Percentiles rank a stretch among this genome's conserved stretches.
Conservation (phyloP, 306 rosid species). For the Begonia fuchsioides region DNA sequence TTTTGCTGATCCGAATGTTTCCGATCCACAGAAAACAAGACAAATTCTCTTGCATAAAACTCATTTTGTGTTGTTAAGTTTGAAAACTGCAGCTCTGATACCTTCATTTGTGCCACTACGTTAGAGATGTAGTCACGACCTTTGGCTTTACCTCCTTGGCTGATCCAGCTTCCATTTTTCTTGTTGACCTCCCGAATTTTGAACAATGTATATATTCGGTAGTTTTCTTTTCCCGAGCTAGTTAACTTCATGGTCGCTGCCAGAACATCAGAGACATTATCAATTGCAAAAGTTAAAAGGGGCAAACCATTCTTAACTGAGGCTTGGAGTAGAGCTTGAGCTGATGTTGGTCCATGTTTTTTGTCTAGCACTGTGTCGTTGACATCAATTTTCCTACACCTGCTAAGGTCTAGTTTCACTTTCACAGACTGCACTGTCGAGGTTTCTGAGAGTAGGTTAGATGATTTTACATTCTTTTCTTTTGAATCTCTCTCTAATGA, state of each 20-base stretch:
- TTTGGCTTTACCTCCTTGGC: slow-evolving; percentile 54
- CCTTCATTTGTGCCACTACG: slow-evolving; percentile 79
- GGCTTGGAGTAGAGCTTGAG: slow-evolving; percentile 69
- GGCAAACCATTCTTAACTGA: slow-evolving; percentile 74
- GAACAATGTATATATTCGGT: slow-evolving; percentile 53
- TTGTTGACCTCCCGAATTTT: slow-evolving; percentile 59
- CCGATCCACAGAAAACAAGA: slow-evolving; percentile 53
- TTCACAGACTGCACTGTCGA: slow-evolving; percentile 27
- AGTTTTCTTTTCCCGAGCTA: slow-evolving; percentile 29
- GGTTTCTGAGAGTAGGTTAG: slow-evolving; percentile 14
- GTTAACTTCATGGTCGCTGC: slow-evolving; percentile 68
- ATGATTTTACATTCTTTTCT: slow-evolving; percentile 28
- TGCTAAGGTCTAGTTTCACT: slow-evolving; percentile 32
- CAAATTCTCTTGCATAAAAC: slow-evolving; percentile 46
- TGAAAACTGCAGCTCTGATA: slow-evolving; percentile 37
- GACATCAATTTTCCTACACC: slow-evolving; percentile 32
- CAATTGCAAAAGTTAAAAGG: slow-evolving; percentile 73
- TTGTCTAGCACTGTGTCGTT: slow-evolving; percentile 27
- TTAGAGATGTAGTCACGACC: slow-evolving; percentile 49
- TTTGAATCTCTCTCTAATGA: slow-evolving; percentile 28
- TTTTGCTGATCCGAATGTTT: slow-evolving; percentile 37
- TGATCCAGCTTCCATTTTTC: slow-evolving; percentile 67
- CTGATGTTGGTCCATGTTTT: slow-evolving; percentile 29
- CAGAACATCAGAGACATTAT: slow-evolving; percentile 54
- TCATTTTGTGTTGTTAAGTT: slow-evolving; percentile 23